Evolutionary conservation across 495 filamentous ascomycete species (phyloP).

Genomic region (Podospora appendiculata): DNA sequence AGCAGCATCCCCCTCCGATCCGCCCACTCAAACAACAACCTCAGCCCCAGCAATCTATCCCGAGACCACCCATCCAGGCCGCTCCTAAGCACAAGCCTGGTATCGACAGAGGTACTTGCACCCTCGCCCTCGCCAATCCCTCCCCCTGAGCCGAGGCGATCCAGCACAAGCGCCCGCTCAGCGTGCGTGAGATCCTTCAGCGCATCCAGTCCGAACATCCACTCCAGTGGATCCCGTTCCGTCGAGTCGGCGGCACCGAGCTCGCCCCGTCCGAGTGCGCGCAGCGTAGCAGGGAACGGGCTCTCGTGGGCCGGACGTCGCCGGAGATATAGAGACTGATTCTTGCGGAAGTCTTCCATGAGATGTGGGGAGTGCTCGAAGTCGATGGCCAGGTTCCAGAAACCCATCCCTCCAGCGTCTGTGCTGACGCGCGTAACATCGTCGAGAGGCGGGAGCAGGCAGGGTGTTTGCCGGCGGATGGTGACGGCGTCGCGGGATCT

Average conservation of each 20-base stretch:
- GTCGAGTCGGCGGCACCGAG: slow-evolving; percentile 9
- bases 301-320: slow-evolving; percentile 63
- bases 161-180: slow-evolving; percentile 67
- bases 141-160: slow-evolving; percentile 29
- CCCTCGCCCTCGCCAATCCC: slow-evolving; percentile 39
- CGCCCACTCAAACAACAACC: slow-evolving; percentile 75
- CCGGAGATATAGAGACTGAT: slow-evolving; percentile 74
- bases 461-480: slow-evolving; percentile 52
- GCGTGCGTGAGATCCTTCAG: slow-evolving; percentile 63
- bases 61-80: slow-evolving; percentile 52
- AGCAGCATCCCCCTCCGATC: slow-evolving; percentile 28
- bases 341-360: slow-evolving; percentile 60
- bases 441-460: slow-evolving; percentile 73
- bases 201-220: slow-evolving; percentile 62
- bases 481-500: slow-evolving; percentile 3
- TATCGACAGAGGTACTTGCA: slow-evolving; percentile 66
- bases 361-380: slow-evolving; percentile 58
- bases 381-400: slow-evolving; percentile 81
- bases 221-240: slow-evolving; percentile 49
- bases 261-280: slow-evolving; percentile 50
- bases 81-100: slow-evolving; percentile 60
- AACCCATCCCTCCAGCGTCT: slow-evolving; percentile 50
- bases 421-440: slow-evolving; percentile 62
- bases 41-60: slow-evolving; percentile 67
- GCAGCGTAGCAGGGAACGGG: slow-evolving; percentile 67